Evolutionary conservation across 2,329 filamentous ascomycete species (phyloP).

Genomic region (Paecilomyces formosus): DNA sequence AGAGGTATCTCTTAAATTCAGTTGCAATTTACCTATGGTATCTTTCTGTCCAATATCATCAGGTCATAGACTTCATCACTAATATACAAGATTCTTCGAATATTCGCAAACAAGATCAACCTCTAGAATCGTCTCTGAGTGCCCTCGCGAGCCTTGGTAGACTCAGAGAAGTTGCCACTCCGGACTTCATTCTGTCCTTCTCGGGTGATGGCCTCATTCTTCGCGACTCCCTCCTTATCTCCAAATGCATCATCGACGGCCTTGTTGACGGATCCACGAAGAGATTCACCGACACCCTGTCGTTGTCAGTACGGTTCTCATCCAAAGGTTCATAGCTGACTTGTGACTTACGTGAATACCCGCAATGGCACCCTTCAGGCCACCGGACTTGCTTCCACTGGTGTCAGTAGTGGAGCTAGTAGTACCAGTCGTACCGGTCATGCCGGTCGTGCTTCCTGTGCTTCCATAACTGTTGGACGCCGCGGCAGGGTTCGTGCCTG

Average conservation of each 20-base stretch:
- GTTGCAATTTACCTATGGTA: background rate
- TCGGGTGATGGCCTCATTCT: constrained; percentile 29
- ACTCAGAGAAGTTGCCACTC: constrained; percentile 18
- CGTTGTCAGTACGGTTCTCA: background rate
- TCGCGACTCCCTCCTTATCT: constrained; percentile 24
- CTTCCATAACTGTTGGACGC: background rate
- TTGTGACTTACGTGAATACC: constrained; percentile 26
- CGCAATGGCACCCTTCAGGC: constrained; percentile 20
- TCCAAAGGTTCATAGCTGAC: background rate
- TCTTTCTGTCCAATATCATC: background rate
- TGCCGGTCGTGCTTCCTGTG: background rate
- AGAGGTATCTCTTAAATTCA: background rate
- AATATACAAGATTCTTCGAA: background rate
- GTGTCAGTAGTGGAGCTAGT: constrained; percentile 6
- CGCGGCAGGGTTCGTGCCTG: background rate
- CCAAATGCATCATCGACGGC: constrained; percentile 33
- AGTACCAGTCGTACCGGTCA: background rate
- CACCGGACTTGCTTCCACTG: constrained; percentile 1
- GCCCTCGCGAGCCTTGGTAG: constrained; percentile 10
- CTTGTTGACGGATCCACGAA: constrained; percentile 31
- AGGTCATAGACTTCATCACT: background rate
- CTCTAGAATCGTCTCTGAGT: background rate
- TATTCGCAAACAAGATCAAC: background rate
- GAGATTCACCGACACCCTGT: constrained; percentile 33
- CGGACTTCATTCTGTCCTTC: constrained; percentile 28